Evolutionary conservation across 176 grass and related monocot genomes (phyloP), one percentile per base, ranked within the genome.

Genomic region (Microstegium vimineum): DNA sequence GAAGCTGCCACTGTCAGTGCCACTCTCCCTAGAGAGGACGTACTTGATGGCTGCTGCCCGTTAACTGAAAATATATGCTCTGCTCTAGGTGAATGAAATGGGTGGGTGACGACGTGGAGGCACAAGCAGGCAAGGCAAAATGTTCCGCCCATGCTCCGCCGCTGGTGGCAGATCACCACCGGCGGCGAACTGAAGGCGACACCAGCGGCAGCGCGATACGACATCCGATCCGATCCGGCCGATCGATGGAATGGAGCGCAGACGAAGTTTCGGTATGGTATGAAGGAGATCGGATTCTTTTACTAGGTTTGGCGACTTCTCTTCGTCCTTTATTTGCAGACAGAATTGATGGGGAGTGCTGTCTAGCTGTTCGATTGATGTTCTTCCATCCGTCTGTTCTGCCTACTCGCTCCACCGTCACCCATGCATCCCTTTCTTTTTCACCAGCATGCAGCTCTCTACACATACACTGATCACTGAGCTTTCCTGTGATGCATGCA

Each of bases 311-410:
- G 80, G 86, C 30, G 54, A 62, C 86, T 37, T 71, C 10, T 76
- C 40, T 14, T 34, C 42, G 64, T 43, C 86, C 76, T 76, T 85
- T 63, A 66, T 56, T 90, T 86, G 80, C 67, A 36, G 40, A 34
- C 49, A 52, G 49, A 52, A 22, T 52, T 52, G 49, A 28, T 8
- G 5, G 41, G 32, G 6, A 81, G 77, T 86, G 66, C 73, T 42
- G 33, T 59, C 64, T 89, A 85, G 82, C 78, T 86, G 88, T 73
- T 77, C 5, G 78, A 82, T 86, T 9, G 45, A 47, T n/a, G n/a
- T n/a, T n/a, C n/a, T n/a, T 62, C 23, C 10, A 16, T 47, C 45
- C 45, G 5, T 47, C 18, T 22, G 73, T 78, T 82, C 56, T 65
- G 49, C 40, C 16, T 66, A 7, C 28, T 54, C 31, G 2, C 1